Percentiles rank a stretch among this genome's conserved stretches.
Conservation (phyloP, 768 basidiomycete genomes). For the Suillus tomentosus region DNA sequence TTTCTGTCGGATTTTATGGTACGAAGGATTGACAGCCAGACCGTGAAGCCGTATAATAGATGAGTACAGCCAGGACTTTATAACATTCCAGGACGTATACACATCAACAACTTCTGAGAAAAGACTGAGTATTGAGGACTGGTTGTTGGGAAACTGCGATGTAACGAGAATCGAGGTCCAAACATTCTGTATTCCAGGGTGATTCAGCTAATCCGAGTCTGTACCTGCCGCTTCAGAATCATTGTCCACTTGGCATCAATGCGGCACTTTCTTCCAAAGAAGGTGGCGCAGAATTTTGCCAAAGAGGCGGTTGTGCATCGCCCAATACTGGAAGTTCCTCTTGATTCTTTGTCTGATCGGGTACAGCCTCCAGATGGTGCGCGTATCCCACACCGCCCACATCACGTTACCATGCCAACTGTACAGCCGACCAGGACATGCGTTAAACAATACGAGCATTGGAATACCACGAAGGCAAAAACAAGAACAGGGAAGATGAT, state of each 20-base stretch:
- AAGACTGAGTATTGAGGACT: neutral
- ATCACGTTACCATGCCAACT: slow-evolving; percentile 7
- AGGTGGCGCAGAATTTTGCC: neutral
- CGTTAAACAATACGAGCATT: neutral
- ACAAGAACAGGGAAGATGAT: slow-evolving; percentile 13
- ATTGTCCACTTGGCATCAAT: neutral
- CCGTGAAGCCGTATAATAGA: neutral
- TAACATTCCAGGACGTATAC: neutral
- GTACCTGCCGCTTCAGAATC: neutral
- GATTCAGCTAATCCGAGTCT: neutral
- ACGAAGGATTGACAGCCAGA: slow-evolving; percentile 1
- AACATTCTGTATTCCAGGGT: neutral
- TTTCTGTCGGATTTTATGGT: neutral
- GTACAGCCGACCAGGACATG: slow-evolving; percentile 6
- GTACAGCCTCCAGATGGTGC: neutral
- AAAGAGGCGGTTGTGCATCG: neutral
- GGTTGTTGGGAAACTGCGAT: neutral
- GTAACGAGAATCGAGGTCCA: neutral
- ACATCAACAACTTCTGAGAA: neutral
- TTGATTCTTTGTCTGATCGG: too few relatives aligned
- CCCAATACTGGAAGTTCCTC: neutral
- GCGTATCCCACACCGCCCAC: slow-evolving; percentile 11
- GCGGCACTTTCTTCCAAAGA: slow-evolving; percentile 5
- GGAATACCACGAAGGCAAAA: slow-evolving; percentile 8
- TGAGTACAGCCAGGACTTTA: neutral